Evolutionary conservation across 2,329 filamentous ascomycete species (phyloP).

Genomic region (Albifimbria verrucaria): DNA sequence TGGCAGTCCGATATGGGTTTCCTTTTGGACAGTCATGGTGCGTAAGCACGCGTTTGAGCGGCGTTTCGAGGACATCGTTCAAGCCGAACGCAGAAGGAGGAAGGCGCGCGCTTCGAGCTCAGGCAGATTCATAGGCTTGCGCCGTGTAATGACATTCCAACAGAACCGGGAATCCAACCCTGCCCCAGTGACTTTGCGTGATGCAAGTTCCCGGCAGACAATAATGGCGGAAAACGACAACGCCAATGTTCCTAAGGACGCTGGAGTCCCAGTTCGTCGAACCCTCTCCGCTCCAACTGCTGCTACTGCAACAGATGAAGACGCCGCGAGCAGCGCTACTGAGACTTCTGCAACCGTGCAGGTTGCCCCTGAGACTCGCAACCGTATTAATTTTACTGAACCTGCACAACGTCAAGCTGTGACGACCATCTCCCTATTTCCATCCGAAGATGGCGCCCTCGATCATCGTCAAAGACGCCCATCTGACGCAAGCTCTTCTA

Average conservation of each 20-base stretch:
- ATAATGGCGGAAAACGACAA: slow-evolving; percentile 9
- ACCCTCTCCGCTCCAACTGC: slow-evolving; percentile 15
- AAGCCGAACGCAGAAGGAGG: slow-evolving; percentile 31
- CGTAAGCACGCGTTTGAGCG: slow-evolving; percentile 60
- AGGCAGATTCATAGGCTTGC: slow-evolving; percentile 6
- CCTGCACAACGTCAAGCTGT: not conserved
- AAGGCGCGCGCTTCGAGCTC: slow-evolving; percentile 11
- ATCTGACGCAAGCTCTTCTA: slow-evolving; percentile 15
- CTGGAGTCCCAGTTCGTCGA: slow-evolving; percentile 11
- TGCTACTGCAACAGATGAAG: slow-evolving; percentile 12
- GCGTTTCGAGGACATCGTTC: slow-evolving; percentile 52
- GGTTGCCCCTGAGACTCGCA: not conserved
- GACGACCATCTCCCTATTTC: slow-evolving; percentile 15
- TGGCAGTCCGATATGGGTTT: slow-evolving; percentile 66
- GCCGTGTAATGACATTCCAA: slow-evolving; percentile 16
- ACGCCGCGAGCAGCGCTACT: slow-evolving; percentile 16
- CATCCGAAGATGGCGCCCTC: slow-evolving; percentile 8
- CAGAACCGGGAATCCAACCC: too few relatives aligned
- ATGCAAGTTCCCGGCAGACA: slow-evolving; percentile 16
- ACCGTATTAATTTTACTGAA: slow-evolving; percentile 4
- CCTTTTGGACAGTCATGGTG: slow-evolving; percentile 59
- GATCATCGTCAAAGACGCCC: slow-evolving; percentile 7
- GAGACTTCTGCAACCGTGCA: slow-evolving; percentile 14
- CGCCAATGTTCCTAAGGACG: slow-evolving; percentile 6
- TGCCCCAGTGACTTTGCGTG: too few relatives aligned